Conservation (phyloP, 768 basidiomycete genomes). For the Mycena sanguinolenta region DNA sequence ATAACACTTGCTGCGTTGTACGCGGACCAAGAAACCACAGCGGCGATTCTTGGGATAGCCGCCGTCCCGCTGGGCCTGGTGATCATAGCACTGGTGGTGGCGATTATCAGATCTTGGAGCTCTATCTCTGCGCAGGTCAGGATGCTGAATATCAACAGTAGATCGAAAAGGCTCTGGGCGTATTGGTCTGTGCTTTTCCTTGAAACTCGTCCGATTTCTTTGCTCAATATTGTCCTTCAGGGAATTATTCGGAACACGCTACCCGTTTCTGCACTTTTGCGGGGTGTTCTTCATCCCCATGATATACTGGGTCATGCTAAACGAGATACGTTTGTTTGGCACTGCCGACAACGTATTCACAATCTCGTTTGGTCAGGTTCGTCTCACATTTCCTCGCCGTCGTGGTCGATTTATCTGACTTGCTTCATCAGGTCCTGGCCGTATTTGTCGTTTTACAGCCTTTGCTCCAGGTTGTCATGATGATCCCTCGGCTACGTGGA, state of each 20-base stretch:
- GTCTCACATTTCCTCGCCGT: background rate
- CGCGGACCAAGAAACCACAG: background rate
- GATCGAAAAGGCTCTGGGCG: conserved; percentile 7
- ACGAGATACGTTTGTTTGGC: background rate
- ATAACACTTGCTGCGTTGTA: background rate
- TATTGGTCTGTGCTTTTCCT: background rate
- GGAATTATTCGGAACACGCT: background rate
- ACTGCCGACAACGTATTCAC: conserved; percentile 19
- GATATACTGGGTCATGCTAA: conserved; percentile 26
- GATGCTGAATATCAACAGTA: background rate
- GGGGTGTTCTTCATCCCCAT: conserved; percentile 26
- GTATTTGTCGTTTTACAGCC: conserved; percentile 10
- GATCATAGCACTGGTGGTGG: background rate
- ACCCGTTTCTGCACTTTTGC: conserved; percentile 22
- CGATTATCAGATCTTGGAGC: background rate
- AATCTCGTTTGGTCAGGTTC: conserved; percentile 13
- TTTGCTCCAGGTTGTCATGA: conserved; percentile 11
- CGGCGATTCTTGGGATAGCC: background rate
- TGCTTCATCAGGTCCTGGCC: conserved; percentile 8
- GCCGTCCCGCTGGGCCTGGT: conserved; percentile 1
- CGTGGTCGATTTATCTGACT: background rate
- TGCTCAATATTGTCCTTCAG: background rate
- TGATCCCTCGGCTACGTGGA: background rate
- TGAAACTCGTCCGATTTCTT: too few relatives aligned
- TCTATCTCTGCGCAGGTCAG: background rate